Evolutionary conservation across 2,329 filamentous ascomycete genomes (phyloP), one percentile per base, ranked within the genome.

Genomic region (Botrytis squamosa): DNA sequence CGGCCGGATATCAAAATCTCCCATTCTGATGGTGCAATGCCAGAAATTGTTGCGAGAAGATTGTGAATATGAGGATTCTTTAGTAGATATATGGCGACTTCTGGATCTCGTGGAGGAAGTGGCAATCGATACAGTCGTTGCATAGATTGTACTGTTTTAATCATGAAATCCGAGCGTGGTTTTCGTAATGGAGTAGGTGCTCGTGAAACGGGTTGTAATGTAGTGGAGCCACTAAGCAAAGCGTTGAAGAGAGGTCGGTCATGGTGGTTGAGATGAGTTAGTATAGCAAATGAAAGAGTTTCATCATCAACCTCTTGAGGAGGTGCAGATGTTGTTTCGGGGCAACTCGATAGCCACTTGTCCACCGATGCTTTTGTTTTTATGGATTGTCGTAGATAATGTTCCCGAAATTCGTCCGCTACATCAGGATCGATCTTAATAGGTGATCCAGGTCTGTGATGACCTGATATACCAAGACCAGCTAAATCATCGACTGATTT

Each of bases 291-390:
- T 3, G 92, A 92, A 52, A 98, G 85, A 0, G 95, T 98, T 83
- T 98, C 95, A 75, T 98, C 95, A 79, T 98, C 95, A 9, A 97
- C 92, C 74, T 97, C 95, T 75, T 95, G 91, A 0, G 94, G 94
- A 2, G 93, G 91, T 70, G 91, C 92, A 1, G 91, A 88, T 25
- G 89, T 88, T 25, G 79, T 79, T 75, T 94, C 92, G 46, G 91
- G 91, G 78, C 95, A 95, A 74, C 89, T 92, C 52, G 88, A 91
- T 75, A 98, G 89, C 95, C 95, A 98, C 79, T 89, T 92, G 82
- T 98, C 94, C 1, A 98, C 95, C 0, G 92, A 92, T n/a, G 91
- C 89, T 80, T 95, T 93, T 29, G 95, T 97, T 84, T 97, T 97
- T 82, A 94, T 94, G 10, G 93, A 95, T 82, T 98, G 95, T 57